Base-by-base conservation (phyloP, 257 asterid genomes). In the Capsicum baccatum region DNA sequence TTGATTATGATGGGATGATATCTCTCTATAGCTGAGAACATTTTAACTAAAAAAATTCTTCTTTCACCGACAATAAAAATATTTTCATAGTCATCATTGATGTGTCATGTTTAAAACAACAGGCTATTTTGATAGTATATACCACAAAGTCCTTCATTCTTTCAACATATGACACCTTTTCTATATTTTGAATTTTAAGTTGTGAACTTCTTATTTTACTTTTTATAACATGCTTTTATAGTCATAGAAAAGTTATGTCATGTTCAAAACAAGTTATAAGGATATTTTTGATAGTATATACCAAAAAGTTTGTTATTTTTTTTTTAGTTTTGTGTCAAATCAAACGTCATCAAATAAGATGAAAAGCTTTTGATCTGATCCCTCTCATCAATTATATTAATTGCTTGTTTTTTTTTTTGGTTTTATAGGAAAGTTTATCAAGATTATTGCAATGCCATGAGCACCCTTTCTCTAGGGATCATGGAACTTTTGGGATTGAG, bases 401-500 rank as follows among this genome's bases (percentile, higher is more conserved):
- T 74, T 73, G n/a, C 2, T 19, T 21, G 9, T 15, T 8, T 26
- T 16, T 11, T 9, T 4, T 16, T 57, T 11, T 14, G 17, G 6
- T 56, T 80, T 57, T 44, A 6, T 63, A 85, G 88, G 12, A 56
- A 68, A 70, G 19, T 82, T 9, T 85, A 60, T 63, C 85, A 85
- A 26, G 68, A 85, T 47, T 85, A 85, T 63, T 63, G 88, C 60
- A 63, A 82, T 44, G 88, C 83, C 16, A 82, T 85, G 80, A 83
- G 71, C 48, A 50, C 59, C 8, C 71, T 85, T 9, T 59, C 85
- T 39, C 39, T 70, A 42, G 80, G 39, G 56, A 85, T 85, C 44
- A 59, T 85, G 83, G 88, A 85, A 39, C 73, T 85, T 4, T 82
- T 85, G 80, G 87, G 79, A 19, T 81, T 50, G 50, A 85, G 87